Percentiles rank a stretch among this genome's conserved stretches.
Conservation (phyloP, 2,329 filamentous ascomycete species). For the Balansia obtecta region DNA sequence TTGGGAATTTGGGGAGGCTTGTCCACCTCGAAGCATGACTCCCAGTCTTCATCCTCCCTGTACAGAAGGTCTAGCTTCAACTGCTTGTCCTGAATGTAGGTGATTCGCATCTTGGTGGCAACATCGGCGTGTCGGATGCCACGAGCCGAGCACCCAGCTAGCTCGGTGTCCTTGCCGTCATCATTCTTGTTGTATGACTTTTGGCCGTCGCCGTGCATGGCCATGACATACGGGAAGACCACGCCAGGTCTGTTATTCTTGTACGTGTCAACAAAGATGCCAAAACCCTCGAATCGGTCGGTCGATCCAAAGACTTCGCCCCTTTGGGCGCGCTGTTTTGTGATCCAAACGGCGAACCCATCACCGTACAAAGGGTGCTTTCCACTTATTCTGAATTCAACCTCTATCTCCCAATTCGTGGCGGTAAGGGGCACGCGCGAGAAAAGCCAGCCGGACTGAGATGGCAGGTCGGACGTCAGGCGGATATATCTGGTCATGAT, state of each 20-base stretch:
- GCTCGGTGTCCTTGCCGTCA: conserved; percentile 85
- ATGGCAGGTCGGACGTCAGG: conserved; percentile 79
- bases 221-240: conserved; percentile 97
- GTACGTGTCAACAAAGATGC: conserved; percentile 96
- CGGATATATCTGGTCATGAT: conserved; percentile 64
- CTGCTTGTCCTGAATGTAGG: conserved; percentile 93
- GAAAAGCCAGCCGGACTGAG: conserved; percentile 87
- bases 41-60: conserved; percentile 82
- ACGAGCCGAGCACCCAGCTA: conserved; percentile 88
- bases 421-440: conserved; percentile 89
- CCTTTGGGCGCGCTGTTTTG: conserved; percentile 70
- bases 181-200: conserved; percentile 85
- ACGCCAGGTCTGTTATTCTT: conserved; percentile 97
- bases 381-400: conserved; percentile 91
- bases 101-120: conserved; percentile 76
- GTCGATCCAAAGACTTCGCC: conserved; percentile 80
- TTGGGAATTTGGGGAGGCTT: conserved; percentile 65
- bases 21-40: conserved; percentile 69
- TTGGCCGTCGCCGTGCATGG: conserved; percentile 88
- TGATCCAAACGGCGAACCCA: conserved; percentile 96
- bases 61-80: conserved; percentile 88
- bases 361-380: conserved; percentile 86
- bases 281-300: conserved; percentile 87
- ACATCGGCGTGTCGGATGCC: conserved; percentile 71
- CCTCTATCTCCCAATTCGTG: conserved; percentile 96